Conservation (phyloP, 306 rosid genomes). For the Prunus campanulata region DNA sequence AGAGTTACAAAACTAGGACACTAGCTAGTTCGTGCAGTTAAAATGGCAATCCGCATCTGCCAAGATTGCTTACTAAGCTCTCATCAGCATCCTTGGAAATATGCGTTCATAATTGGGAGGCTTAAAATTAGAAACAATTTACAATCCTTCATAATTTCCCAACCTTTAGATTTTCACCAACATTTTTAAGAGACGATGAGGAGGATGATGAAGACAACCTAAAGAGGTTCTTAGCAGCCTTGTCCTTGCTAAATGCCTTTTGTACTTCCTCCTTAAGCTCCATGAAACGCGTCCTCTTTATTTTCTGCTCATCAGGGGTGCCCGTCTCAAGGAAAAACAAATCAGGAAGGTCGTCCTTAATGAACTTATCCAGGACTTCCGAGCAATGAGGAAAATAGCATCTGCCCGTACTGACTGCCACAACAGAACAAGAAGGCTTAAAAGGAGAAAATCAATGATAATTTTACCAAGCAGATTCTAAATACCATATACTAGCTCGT, state of each 20-base stretch:
- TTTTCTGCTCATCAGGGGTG: conserved; percentile 34
- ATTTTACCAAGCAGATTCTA: neutral
- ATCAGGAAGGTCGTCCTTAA: conserved; percentile 43
- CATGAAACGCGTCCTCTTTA: conserved; percentile 39
- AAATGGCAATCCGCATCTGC: neutral
- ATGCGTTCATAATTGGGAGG: neutral
- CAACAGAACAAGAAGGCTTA: neutral
- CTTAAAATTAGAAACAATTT: conserved; percentile 10
- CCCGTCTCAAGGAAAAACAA: conserved; percentile 39
- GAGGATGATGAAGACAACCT: conserved; percentile 35
- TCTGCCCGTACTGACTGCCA: conserved; percentile 47
- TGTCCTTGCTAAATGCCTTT: conserved; percentile 49
- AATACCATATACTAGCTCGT: neutral
- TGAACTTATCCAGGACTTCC: conserved; percentile 48
- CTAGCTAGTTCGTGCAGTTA: neutral
- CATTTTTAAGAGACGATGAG: conserved; percentile 24
- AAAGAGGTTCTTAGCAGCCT: conserved; percentile 25
- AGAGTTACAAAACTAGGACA: neutral
- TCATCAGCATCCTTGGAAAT: neutral
- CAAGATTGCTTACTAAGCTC: neutral
- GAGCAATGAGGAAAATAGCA: conserved; percentile 50
- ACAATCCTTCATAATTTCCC: conserved; percentile 14
- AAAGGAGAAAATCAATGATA: neutral
- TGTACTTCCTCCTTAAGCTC: conserved; percentile 47
- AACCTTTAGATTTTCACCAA: conserved; percentile 13